Base-by-base conservation (phyloP, 352 stramenopile species). In the Halophytophthora polymorphica region DNA sequence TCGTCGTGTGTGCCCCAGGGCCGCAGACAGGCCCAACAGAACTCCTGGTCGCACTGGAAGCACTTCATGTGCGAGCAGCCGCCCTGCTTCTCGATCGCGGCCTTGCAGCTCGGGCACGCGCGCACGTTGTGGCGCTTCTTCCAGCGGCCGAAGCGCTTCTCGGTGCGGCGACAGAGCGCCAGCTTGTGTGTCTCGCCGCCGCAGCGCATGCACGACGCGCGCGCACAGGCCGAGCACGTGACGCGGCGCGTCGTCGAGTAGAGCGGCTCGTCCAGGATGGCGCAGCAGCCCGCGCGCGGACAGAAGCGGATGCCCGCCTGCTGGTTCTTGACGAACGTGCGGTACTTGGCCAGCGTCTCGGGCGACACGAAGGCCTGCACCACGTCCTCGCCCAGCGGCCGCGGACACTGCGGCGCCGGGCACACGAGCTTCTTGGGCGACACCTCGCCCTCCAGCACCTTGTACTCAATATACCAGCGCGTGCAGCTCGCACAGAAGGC, bases 31-130 rank as follows among this genome's bases (percentile, higher is more conserved):
- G 69, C 70, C 83, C 83, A 93, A 57, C 83, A 93, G 35, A 93
- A 93, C 66, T 91, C 80, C 37, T 86, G 63, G 56, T 90, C 83
- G 53, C 83, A 93, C 54, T 91, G 80, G 38, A 88, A 79, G 64
- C 83, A 93, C 53, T 83, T 83, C 83, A 93, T 93, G 69, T 93
- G 83, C 31, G 67, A 75, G 66, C 83, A 93, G 11, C 83, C 83
- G n/a, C 83, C 83, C 14, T 88, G 77, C 61, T 93, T 93, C 43
- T 93, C 83, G 57, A 93, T 93, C 50, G 73, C 69, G 21, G 64
- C 56, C 45, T 76, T 73, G 71, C 83, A 93, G 47, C 55, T 73
- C 18, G 83, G 83, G 40, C 83, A 93, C 21, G 60, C 64, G 29
- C 78, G 80, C 17, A 91, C 83, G 42, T 93, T 77, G 59, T 83